Base-by-base conservation (phyloP, 2,329 filamentous ascomycete species). In the Pseudomassariella vexata region DNA sequence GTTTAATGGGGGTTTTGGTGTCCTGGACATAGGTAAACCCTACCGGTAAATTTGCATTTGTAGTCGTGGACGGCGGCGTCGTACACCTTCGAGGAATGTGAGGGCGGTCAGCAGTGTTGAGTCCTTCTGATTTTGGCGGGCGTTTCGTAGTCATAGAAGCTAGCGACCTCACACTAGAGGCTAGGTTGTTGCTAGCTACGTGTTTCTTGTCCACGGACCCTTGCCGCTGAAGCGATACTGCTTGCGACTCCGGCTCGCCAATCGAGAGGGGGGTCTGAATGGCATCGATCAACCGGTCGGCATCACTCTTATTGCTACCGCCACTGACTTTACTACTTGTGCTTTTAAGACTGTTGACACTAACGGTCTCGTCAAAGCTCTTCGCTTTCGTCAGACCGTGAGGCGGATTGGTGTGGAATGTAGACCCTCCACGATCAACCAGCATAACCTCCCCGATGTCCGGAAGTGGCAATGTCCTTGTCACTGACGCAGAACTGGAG, bases 251-350 rank as follows among this genome's bases (percentile, higher is more conserved):
- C 0, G 46, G 33, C 10, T 64, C 62, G 5, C 62, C 57, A 1
- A 68, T 44, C 3, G 58, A 50, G 2, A 76, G 55, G 0, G 81
- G 73, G 9, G 73, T 77, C 45, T 80, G 73, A 3, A 87, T 82
- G 3, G 81, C 82, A 48, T 85, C 73, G 16, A 86, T 85, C 9
- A 87, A 60, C 18, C 82, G 65, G 38, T 86, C 82, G 0, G 82
- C 78, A 43, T 85, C 79, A 44, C 75, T 79, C 45, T 62, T 67
- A 22, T 50, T 59, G 44, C 75, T 79, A 26, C 54, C 58, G 10
- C 56, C 49, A 41, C 77, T 76, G 23, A 52, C 60, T 11, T 60
- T 69, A 41, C 77, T 81, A 2, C 32, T 34, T 17, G 44, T 52
- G 28, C 65, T 71, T 22, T 39, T 55, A 14, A 53, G 42, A 35